Conservation (phyloP, 169 alveolate genomes). For the Cryptosporidium sp. region DNA sequence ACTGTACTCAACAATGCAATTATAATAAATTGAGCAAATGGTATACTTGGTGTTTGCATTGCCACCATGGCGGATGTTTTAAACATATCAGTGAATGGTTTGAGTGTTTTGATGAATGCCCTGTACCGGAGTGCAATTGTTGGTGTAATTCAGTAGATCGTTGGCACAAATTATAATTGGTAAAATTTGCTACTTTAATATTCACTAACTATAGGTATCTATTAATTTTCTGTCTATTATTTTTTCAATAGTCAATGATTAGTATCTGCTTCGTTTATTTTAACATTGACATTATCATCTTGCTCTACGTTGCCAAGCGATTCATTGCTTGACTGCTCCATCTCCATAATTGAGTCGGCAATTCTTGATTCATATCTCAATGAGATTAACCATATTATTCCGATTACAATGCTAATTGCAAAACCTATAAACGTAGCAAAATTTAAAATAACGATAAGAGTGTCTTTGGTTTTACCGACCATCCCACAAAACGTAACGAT, state of each 20-base stretch:
- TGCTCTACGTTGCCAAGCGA: slow-evolving; percentile 23
- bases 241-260: background rate
- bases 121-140: slow-evolving; percentile 69
- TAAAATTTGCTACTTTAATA: background rate
- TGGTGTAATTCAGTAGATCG: slow-evolving; percentile 61
- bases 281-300: background rate
- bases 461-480: slow-evolving; percentile 34
- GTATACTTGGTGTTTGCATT: slow-evolving; percentile 71
- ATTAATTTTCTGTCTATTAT: background rate
- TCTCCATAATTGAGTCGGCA: slow-evolving; percentile 54
- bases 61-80: slow-evolving; percentile 75
- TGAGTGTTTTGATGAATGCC: slow-evolving; percentile 73
- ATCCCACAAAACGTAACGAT: slow-evolving; percentile 61
- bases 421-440: slow-evolving; percentile 46
- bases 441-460: slow-evolving; percentile 30
- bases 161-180: slow-evolving; percentile 1
- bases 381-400: slow-evolving; percentile 58
- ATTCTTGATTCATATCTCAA: slow-evolving; percentile 65
- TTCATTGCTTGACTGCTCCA: slow-evolving; percentile 39
- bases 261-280: slow-evolving; percentile 5
- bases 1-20: background rate
- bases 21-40: slow-evolving; percentile 9
- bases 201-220: background rate
- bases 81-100: slow-evolving; percentile 71
- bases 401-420: slow-evolving; percentile 51